Percentiles rank a stretch among this genome's conserved stretches.
These are phyloP conservation scores for Cardiospermum halicacabum DNA, from an alignment of 345 rosid species.

Conservation along the genomic window DNA sequence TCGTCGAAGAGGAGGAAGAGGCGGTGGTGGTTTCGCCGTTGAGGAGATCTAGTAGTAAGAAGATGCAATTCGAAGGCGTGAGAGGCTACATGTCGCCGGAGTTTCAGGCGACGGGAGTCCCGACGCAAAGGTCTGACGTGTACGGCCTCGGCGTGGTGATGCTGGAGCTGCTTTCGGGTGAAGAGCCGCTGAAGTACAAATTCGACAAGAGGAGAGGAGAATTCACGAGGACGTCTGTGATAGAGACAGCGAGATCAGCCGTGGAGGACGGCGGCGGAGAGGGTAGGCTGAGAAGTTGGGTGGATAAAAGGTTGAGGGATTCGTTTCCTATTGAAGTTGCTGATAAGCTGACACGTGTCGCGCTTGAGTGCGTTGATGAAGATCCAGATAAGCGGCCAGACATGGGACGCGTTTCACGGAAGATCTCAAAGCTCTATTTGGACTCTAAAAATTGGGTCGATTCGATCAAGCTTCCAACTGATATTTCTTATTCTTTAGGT, in stretches of 20 bases:
- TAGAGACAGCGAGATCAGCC: constrained; percentile 52
- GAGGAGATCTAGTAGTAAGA: constrained; percentile 32
- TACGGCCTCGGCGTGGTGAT: constrained; percentile 79
- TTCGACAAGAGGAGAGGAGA: constrained; percentile 41
- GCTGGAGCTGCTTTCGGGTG: constrained; percentile 69
- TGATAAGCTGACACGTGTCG: constrained; percentile 49
- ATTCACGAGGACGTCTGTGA: constrained; percentile 48
- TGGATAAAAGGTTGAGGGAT: constrained; percentile 65
- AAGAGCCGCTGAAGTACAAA: constrained; percentile 65
- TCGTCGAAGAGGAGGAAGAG: constrained; percentile 14
- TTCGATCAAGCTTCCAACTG: constrained; percentile 34
- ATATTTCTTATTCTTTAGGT: constrained; percentile 59
- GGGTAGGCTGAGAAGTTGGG: constrained; percentile 57
- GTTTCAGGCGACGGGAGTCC: constrained; percentile 42
- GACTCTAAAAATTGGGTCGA: constrained; percentile 61
- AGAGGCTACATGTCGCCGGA: constrained; percentile 93
- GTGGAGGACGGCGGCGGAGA: constrained; percentile 34
- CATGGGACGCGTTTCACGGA: constrained; percentile 82
- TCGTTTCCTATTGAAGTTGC: constrained; percentile 76
- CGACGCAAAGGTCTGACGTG: constrained; percentile 73
- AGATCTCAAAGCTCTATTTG: constrained; percentile 62
- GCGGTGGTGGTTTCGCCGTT: not conserved
- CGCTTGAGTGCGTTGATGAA: constrained; percentile 58
- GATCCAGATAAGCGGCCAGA: constrained; percentile 68
- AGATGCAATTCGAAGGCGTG: constrained; percentile 54